Conservation (phyloP, 768 basidiomycete species). For the Kondoa subrosea region DNA sequence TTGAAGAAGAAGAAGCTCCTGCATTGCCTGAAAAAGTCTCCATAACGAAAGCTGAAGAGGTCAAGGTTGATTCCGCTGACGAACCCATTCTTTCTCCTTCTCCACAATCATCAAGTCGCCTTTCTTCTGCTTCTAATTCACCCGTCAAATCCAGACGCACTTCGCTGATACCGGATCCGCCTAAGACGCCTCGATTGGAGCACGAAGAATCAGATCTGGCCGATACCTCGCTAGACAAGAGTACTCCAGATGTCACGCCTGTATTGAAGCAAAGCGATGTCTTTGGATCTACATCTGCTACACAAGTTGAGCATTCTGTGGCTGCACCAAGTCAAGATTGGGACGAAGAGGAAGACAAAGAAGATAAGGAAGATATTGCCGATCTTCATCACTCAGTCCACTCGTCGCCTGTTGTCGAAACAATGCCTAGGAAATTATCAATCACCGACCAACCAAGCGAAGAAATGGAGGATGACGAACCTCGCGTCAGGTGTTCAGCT, state of each 20-base stretch:
- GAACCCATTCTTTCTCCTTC: neutral
- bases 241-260: neutral
- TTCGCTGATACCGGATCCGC: neutral
- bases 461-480: too few relatives aligned
- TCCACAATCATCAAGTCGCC: neutral
- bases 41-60: too few relatives aligned
- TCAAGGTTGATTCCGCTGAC: too few relatives aligned
- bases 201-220: neutral
- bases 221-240: neutral
- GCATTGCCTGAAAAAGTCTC: too few relatives aligned
- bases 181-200: neutral
- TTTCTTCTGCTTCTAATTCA: neutral
- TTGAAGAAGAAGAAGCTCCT: too few relatives aligned
- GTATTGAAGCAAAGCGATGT: neutral
- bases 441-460: neutral
- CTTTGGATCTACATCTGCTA: neutral
- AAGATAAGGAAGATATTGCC: neutral
- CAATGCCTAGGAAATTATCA: neutral
- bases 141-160: neutral
- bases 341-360: neutral
- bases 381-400: neutral
- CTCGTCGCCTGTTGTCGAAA: neutral
- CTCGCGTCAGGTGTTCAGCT: too few relatives aligned
- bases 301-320: neutral
- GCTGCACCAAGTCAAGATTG: neutral